Base-by-base conservation (phyloP, 805 yeast species). In the Candida lessepsii region DNA sequence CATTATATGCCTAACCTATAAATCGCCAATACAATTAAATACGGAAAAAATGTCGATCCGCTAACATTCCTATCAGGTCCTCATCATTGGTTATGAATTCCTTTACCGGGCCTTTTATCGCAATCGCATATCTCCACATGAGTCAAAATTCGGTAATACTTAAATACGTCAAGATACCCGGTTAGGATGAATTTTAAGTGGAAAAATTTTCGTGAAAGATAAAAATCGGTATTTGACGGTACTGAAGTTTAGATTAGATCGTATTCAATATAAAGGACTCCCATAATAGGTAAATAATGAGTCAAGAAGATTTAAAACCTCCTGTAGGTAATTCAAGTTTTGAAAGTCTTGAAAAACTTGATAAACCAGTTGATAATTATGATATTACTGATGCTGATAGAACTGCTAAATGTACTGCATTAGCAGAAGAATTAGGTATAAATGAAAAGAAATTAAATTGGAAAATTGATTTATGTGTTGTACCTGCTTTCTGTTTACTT, bases 401-500 rank as follows among this genome's bases (percentile, higher is more conserved):
- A 21, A 14, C 14, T 17, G 28, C 18, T 6, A 40, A 37, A 41
- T 20, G 27, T 33, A 11, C 34, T 3, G 18, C 29, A 20, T 34
- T 48, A 13, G 51, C 51, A 9, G 16, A 29, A 10, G 51, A 48
- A 34, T 37, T 52, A 41, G 78, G 76, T 13, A 64, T 86, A 27
- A 69, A 83, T 56, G 79, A 81, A 27, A 62, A 52, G 31, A 71
- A 65, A 48, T 61, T 85, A 19, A 75, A 77, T 77, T 65, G 78
- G 71, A 84, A 83, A 52, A 67, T 81, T 23, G 91, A 85, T 52
- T 39, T 78, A 1, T 76, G 86, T 45, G 80, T 86, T 28, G 81
- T 85, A 20, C 88, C 90, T 4, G 80, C 88, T n/a, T 82, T 86
- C 48, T 78, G 88, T 53, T 53, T 85, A 20, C 67, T 86, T 32